Base-by-base conservation (phyloP, 805 yeast genomes). In the Metschnikowia arizonensis region DNA sequence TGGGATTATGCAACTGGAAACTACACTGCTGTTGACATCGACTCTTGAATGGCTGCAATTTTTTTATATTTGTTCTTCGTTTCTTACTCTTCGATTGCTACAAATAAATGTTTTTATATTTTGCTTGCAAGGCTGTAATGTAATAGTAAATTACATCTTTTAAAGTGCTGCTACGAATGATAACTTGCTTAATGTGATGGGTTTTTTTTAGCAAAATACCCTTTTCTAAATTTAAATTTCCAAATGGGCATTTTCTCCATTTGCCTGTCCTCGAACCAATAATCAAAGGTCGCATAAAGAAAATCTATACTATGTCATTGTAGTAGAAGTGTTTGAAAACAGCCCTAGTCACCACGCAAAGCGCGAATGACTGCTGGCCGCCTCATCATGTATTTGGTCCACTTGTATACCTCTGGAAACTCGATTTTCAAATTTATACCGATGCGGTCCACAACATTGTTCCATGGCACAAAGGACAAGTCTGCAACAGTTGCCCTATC, bases 331-430 rank as follows among this genome's bases (percentile, higher is more conserved):
- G 14, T 18, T 18, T 11, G 36, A n/a, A 10, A 19, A 19, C 36
- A 33, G 25, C 7, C 14, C 18, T 37, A 71, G 47, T 82, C 87
- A 3, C 89, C 93, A 50, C 89, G 79, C 48, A 90, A 72, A 2
- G 97, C 97, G 52, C 91, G 77, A 23, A 85, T 74, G 25, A 90
- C 97, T 1, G 93, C 90, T 3, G 96, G 95, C 60, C 97, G 79
- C 65, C 91, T 80, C 96, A 90, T 86, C 96, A 90, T 88, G 58
- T 82, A 83, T 62, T 85, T 84, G 9, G 97, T 90, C 97, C 97
- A 90, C 64, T 88, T 88, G 71, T 87, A 89, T 38, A 89, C 97
- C 68, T 90, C 97, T 1, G 97, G 97, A 61, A 85, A 89, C 63
- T 90, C 97, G 25, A 79, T 76, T 62, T 85, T 84, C 57, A 90